phyloP scores from a whole-genome alignment of 2,329 filamentous ascomycete genomes.

The Phialophora tarda region DNA sequence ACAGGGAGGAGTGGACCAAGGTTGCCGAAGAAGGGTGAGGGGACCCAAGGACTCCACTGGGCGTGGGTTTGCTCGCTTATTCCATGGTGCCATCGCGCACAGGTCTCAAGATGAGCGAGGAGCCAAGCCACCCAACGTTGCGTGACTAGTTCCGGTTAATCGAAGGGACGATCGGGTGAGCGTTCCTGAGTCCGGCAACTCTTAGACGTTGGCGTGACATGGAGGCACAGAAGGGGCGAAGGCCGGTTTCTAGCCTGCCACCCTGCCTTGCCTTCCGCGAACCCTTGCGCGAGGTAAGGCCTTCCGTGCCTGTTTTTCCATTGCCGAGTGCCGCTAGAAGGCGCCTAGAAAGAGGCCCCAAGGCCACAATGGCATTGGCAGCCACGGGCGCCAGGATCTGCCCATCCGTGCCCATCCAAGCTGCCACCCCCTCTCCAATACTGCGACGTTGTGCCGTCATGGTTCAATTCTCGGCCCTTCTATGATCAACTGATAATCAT shows the following conservation, averaged over 20 bases:
- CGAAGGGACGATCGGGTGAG: conserved; percentile 25
- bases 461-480: conserved; percentile 33
- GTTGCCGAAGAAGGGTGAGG: conserved; percentile 24
- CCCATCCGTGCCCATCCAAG: not conserved
- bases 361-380: conserved; percentile 2
- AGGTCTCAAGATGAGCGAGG: conserved; percentile 26
- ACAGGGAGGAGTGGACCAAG: conserved; percentile 23
- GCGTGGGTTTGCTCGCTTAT: conserved; percentile 25
- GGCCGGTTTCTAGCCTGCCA: not conserved
- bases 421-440: not conserved
- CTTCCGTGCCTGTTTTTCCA: not conserved
- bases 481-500: conserved; percentile 24
- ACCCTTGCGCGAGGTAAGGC: not conserved
- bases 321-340: conserved; percentile 25
- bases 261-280: not conserved
- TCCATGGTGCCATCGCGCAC: conserved; percentile 28
- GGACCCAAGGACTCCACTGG: conserved; percentile 13
- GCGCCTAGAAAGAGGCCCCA: conserved; percentile 16
- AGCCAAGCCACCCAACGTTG: conserved; percentile 1
- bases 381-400: not conserved
- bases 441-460: conserved; percentile 31
- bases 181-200: conserved; percentile 25
- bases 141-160: conserved; percentile 21
- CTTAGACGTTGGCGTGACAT: conserved; percentile 24
- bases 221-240: conserved; percentile 10